Percentiles rank a stretch among this genome's conserved stretches.
phyloP scores from a whole-genome alignment of 1,284 basidiomycete genomes.

The Microstroma glucosiphilum region DNA sequence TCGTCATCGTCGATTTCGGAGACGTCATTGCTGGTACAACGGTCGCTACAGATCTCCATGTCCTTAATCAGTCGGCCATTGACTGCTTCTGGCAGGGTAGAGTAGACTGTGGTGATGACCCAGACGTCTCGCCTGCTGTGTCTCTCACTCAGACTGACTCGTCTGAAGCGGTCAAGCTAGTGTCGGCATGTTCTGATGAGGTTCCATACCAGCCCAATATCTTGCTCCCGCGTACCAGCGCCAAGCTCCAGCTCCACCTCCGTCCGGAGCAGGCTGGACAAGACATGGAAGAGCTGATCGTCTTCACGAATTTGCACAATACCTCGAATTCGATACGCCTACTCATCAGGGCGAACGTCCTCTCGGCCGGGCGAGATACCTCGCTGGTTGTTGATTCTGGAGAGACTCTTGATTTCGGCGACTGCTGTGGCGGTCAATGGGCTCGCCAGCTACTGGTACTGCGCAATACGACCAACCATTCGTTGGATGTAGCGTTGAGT shows the following conservation, averaged over 20 bases:
- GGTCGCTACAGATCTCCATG: constrained; percentile 24
- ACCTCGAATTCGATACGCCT: constrained; percentile 35
- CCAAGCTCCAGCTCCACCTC: constrained; percentile 13
- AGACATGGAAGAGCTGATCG: constrained; percentile 45
- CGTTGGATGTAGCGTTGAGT: constrained; percentile 54
- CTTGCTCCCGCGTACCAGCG: constrained; percentile 6
- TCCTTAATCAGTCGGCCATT: constrained; percentile 40
- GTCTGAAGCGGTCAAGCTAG: constrained; percentile 20
- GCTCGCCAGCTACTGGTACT: constrained; percentile 53
- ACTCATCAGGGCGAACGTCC: constrained; percentile 45
- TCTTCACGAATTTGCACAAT: constrained; percentile 42
- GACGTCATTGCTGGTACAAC: constrained; percentile 43
- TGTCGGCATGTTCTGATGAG: constrained; percentile 25
- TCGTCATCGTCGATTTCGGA: constrained; percentile 42
- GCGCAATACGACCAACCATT: constrained; percentile 53
- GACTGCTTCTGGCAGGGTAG: constrained; percentile 43
- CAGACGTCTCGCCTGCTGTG: constrained; percentile 30
- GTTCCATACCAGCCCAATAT: constrained; percentile 10
- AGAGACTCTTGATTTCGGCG: constrained; percentile 54
- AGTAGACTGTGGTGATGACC: constrained; percentile 41
- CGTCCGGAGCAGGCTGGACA: constrained; percentile 26
- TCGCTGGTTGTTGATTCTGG: constrained; percentile 53
- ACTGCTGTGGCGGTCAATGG: constrained; percentile 55
- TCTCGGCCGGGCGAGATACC: constrained; percentile 50
- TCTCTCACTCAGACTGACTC: constrained; percentile 21